Conservation (phyloP, 306 rosid species). For the Dalbergia cochinchinensis region DNA sequence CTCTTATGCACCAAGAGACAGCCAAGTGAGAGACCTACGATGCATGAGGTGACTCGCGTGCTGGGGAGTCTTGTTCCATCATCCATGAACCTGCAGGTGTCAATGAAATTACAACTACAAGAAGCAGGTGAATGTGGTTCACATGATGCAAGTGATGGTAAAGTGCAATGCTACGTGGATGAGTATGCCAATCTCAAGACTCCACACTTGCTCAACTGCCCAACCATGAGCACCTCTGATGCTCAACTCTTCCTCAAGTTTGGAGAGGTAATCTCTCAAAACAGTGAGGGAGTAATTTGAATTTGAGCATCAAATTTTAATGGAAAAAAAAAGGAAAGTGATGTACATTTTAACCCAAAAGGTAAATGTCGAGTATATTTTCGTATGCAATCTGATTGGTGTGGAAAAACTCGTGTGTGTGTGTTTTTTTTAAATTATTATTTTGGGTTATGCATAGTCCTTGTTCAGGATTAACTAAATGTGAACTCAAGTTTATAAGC, state of each 20-base stretch:
- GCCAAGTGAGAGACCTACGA: slow-evolving; percentile 80
- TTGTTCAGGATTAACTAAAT: not conserved
- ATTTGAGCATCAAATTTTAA: too few species aligned
- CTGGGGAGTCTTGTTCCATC: slow-evolving; percentile 66
- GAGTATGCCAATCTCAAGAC: slow-evolving; percentile 87
- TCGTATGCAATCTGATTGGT: too few species aligned
- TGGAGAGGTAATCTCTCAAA: slow-evolving; percentile 93
- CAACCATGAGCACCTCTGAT: slow-evolving; percentile 91
- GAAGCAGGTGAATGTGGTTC: too few species aligned
- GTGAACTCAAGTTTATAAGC: not conserved
- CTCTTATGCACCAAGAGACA: slow-evolving; percentile 85
- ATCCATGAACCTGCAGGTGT: not conserved
- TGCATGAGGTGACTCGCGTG: slow-evolving; percentile 90
- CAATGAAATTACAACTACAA: too few species aligned
- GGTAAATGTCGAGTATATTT: too few species aligned
- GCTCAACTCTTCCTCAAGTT: slow-evolving; percentile 92
- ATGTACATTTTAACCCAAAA: too few species aligned
- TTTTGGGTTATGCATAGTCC: too few species aligned
- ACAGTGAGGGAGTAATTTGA: slow-evolving; percentile 52
- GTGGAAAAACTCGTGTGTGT: too few species aligned
- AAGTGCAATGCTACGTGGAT: slow-evolving; percentile 71
- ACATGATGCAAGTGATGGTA: slow-evolving; percentile 15
- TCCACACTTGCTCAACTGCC: slow-evolving; percentile 75
- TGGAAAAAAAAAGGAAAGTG: too few species aligned
- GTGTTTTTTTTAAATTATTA: too few species aligned